Conservation (phyloP, 2,329 filamentous ascomycete genomes). For the Knufia petricola region DNA sequence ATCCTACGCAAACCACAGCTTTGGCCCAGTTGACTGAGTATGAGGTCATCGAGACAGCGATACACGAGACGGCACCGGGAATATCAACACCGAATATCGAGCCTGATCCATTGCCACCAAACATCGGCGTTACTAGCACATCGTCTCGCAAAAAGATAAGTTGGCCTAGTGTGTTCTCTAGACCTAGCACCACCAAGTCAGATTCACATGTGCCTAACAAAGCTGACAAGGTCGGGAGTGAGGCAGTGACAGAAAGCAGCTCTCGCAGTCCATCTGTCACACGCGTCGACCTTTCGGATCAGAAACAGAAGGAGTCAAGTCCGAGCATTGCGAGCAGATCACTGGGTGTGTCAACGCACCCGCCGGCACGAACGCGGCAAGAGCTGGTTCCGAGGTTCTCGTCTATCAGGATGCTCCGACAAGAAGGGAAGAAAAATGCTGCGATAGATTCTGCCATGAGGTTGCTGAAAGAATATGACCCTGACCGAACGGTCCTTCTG, state of each 20-base stretch:
- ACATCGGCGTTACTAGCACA: background rate
- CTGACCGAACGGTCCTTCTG: constrained; percentile 11
- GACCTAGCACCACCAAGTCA: background rate
- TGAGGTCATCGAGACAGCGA: background rate
- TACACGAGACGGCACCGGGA: too few relatives aligned
- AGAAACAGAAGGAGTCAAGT: background rate
- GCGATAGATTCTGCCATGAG: constrained; percentile 16
- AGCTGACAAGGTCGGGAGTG: background rate
- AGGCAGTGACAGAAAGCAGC: background rate
- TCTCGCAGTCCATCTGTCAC: background rate
- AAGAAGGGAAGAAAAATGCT: constrained; percentile 12
- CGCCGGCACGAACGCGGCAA: constrained; percentile 5
- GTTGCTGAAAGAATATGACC: constrained; percentile 16
- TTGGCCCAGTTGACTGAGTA: background rate
- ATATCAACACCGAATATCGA: background rate
- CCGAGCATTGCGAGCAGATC: background rate
- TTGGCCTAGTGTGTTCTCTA: constrained; percentile 5
- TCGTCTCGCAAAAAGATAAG: constrained; percentile 1
- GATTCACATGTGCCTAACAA: background rate
- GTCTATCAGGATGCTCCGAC: constrained; percentile 14
- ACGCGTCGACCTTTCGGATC: background rate
- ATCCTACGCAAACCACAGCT: background rate
- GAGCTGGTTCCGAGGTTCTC: constrained; percentile 12
- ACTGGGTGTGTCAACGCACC: background rate
- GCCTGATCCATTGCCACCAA: constrained; percentile 3